Base-by-base conservation (phyloP, 345 rosid genomes). In the Salix koriyanagi region DNA sequence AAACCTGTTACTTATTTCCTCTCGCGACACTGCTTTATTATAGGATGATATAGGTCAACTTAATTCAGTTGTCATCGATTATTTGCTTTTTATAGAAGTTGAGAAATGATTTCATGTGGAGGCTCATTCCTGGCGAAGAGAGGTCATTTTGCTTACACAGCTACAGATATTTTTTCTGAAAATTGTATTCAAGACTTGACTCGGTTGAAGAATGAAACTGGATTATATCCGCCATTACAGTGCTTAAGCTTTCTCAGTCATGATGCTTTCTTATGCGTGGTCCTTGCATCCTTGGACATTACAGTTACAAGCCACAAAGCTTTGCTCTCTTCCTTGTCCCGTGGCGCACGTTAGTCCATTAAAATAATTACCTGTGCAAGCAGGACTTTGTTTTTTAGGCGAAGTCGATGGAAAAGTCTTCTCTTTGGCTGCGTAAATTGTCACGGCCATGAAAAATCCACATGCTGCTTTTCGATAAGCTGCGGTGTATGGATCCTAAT, bases 291-390 rank as follows among this genome's bases (percentile, higher is more conserved):
- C 14, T 2, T 56, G 26, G 62, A 26, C 62, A 56, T n/a, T 56
- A n/a, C 5, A 56, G 13, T 56, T n/a, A n/a, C 14, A 1, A 14
- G 28, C 13, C 28, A 56, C n/a, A 56, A 56, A 56, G 62, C 28
- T 56, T 9, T 56, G 62, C 76, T 56, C 82, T 10, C 71, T 80
- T 81, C 54, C 71, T 77, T 86, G 80, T 32, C 96, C 97, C 7
- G 85, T 80, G 77, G 88, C 93, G 68, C 87, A 84, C 23, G 72
- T 85, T 73, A 89, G 97, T 41, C 97, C 97, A 41, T 95, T 95
- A 81, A 88, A 83, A 71, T 25, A 2, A 56, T n/a, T 21, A 56
- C 25, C 8, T n/a, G 62, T n/a, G 28, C 26, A 56, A 56, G 62
- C 62, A n/a, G 10, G 61, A n/a, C 61, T 3, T n/a, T n/a, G 26